Conservation (phyloP, 1,284 basidiomycete species). For the Puccinia horiana region DNA sequence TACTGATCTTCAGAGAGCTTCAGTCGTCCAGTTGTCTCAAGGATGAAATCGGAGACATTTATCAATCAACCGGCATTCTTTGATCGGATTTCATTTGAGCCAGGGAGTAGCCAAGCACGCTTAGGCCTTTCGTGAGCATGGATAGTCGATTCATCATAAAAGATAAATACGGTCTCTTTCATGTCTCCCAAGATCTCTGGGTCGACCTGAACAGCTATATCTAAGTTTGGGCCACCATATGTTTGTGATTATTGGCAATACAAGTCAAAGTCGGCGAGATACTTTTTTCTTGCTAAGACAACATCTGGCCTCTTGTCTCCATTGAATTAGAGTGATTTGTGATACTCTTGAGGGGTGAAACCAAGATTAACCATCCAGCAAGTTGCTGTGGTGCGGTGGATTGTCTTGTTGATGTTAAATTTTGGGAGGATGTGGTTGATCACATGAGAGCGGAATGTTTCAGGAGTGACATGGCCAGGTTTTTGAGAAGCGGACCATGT, state of each 20-base stretch:
- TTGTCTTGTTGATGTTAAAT: not conserved
- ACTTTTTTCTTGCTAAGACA: not conserved
- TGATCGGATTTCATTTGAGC: not conserved
- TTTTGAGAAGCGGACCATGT: too few species aligned
- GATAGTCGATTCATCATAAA: constrained; percentile 4
- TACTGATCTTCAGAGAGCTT: not conserved
- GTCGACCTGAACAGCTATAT: not conserved
- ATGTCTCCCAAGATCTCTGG: not conserved
- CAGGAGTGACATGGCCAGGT: too few species aligned
- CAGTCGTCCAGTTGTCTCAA: constrained; percentile 9
- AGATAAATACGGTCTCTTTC: constrained; percentile 17
- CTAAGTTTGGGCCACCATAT: not conserved
- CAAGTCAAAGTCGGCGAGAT: not conserved
- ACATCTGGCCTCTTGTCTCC: too few species aligned
- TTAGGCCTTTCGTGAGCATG: constrained; percentile 9
- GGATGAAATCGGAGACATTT: constrained; percentile 15
- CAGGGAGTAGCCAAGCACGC: constrained; percentile 8
- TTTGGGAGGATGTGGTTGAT: too few species aligned
- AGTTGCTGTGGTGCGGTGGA: not conserved
- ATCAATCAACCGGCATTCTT: constrained; percentile 11
- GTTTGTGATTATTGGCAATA: not conserved
- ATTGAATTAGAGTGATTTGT: not conserved
- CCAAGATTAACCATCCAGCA: not conserved
- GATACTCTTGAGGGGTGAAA: not conserved
- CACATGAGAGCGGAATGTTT: too few species aligned